These are phyloP conservation scores for Dothidotthia symphoricarpi DNA, from an alignment of 2,329 filamentous ascomycete genomes.

Conservation along the genomic window DNA sequence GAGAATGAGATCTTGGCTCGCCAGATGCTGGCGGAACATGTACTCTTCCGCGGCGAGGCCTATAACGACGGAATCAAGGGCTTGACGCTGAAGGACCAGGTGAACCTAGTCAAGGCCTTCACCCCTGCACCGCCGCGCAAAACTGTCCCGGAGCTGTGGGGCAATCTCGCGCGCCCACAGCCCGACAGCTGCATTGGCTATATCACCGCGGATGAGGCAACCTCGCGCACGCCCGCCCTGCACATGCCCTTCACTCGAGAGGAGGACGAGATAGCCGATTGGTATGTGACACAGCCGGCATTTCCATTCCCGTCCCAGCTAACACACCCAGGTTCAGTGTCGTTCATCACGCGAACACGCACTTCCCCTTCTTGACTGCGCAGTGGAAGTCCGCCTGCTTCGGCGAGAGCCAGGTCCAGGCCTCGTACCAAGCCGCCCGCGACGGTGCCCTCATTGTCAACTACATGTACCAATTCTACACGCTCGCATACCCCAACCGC, in stretches of 20 bases:
- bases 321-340: constrained; percentile 14
- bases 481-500: constrained; percentile 12
- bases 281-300: too few relatives aligned
- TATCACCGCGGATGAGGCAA: constrained; percentile 12
- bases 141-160: constrained; percentile 10
- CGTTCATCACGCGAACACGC: constrained; percentile 10
- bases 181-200: constrained; percentile 16
- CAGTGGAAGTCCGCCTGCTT: constrained; percentile 14
- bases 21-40: constrained; percentile 14
- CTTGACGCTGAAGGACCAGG: constrained; percentile 14
- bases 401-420: constrained; percentile 13
- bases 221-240: constrained; percentile 5
- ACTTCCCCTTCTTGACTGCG: constrained; percentile 15
- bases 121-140: constrained; percentile 7
- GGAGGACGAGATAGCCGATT: constrained; percentile 15
- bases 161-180: constrained; percentile 11
- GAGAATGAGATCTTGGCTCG: constrained; percentile 12
- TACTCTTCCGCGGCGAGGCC: constrained; percentile 12
- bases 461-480: constrained; percentile 17
- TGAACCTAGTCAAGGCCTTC: constrained; percentile 11
- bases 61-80: constrained; percentile 6
- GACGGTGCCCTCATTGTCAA: constrained; percentile 16
- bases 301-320: too few relatives aligned
- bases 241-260: constrained; percentile 8
- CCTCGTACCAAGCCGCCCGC: constrained; percentile 14